Conservation (phyloP, 345 rosid species). For the Salix dunnii region DNA sequence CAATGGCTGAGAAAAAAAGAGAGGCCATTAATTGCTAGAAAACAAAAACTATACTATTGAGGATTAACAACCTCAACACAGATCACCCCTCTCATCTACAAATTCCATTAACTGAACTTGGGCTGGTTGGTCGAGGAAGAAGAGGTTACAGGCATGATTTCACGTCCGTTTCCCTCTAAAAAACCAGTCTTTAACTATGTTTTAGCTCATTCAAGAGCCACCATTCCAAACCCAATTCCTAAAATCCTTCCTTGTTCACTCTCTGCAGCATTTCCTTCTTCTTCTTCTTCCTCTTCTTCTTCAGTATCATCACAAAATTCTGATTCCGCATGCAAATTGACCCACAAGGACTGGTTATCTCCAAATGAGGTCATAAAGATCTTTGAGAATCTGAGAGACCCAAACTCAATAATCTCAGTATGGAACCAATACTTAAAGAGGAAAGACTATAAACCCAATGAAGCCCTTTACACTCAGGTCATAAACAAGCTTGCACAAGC, state of each 20-base stretch:
- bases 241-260: background rate
- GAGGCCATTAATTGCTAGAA: background rate
- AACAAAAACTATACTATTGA: too few relatives aligned
- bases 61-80: too few relatives aligned
- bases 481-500: conserved; percentile 56
- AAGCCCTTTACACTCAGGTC: conserved; percentile 53
- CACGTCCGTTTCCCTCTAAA: conserved; percentile 2
- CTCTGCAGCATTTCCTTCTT: background rate
- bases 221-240: background rate
- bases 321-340: conserved; percentile 34
- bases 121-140: too few relatives aligned
- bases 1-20: background rate
- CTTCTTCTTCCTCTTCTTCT: background rate
- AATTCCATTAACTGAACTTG: too few relatives aligned
- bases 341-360: conserved; percentile 81
- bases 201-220: background rate
- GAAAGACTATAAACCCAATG: conserved; percentile 74
- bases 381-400: conserved; percentile 50
- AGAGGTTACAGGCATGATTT: background rate
- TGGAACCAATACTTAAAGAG: conserved; percentile 60
- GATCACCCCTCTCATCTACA: too few relatives aligned
- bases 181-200: background rate
- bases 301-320: background rate
- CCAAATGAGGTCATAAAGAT: conserved; percentile 60
- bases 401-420: conserved; percentile 41